These are phyloP conservation scores for Paracamarosporium sp. DNA, from an alignment of 2,329 filamentous ascomycete species.

Conservation along the genomic window DNA sequence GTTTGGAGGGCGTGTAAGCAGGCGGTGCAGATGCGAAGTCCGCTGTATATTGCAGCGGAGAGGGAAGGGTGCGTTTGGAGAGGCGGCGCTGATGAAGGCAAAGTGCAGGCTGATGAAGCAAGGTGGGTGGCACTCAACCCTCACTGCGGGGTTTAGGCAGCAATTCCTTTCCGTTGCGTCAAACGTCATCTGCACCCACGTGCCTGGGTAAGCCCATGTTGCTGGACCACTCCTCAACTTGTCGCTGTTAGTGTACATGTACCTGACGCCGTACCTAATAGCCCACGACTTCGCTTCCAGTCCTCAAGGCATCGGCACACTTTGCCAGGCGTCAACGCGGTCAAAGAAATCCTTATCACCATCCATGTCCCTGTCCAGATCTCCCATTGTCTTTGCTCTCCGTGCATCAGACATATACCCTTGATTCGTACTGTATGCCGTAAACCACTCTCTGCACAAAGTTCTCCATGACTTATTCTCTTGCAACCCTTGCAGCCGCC, in stretches of 20 bases:
- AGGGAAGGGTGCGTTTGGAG: not conserved
- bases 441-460: slow-evolving; percentile 20
- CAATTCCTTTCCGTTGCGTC: not conserved
- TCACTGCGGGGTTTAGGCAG: not conserved
- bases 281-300: not conserved
- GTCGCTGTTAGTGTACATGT: too few species aligned
- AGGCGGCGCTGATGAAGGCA: not conserved
- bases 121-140: not conserved
- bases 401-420: slow-evolving; percentile 20
- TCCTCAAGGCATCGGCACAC: not conserved
- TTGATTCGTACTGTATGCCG: slow-evolving; percentile 14
- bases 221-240: too few species aligned
- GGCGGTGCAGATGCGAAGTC: not conserved
- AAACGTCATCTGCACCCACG: not conserved
- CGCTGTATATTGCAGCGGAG: not conserved
- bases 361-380: slow-evolving; percentile 22
- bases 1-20: not conserved
- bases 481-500: slow-evolving; percentile 7
- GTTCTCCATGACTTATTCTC: slow-evolving; percentile 22
- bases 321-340: not conserved
- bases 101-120: not conserved
- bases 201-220: not conserved
- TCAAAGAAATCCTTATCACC: slow-evolving; percentile 22
- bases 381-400: slow-evolving; percentile 8
- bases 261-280: not conserved